Evolutionary conservation across 352 stramenopile genomes (phyloP).

Genomic region (Globisporangium mamillatum): DNA sequence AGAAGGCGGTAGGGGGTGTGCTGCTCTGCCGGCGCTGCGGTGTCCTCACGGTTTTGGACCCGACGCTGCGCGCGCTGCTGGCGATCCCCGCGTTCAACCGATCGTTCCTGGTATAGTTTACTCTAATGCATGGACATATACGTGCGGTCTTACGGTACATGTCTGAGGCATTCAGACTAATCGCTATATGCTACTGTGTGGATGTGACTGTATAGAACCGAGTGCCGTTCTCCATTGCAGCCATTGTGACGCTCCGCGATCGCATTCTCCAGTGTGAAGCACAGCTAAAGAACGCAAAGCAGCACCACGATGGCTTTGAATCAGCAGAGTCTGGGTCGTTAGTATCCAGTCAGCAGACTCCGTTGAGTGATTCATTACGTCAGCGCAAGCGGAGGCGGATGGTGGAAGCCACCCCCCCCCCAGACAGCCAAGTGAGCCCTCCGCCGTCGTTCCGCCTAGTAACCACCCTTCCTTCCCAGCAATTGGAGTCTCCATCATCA

Average conservation of each 20-base stretch:
- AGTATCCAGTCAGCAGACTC: neutral
- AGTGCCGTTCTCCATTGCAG: conserved; percentile 7
- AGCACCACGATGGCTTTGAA: neutral
- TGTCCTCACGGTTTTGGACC: conserved; percentile 26
- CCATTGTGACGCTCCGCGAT: conserved; percentile 6
- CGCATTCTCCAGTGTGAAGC: conserved; percentile 1
- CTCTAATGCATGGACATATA: neutral
- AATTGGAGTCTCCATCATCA: neutral
- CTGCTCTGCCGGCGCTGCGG: conserved; percentile 34
- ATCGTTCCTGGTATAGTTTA: conserved; percentile 19
- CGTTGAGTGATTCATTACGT: too few species aligned
- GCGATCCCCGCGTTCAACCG: conserved; percentile 23
- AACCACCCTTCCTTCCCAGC: neutral
- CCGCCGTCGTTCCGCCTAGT: neutral
- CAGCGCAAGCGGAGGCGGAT: conserved; percentile 7
- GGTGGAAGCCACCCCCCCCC: neutral
- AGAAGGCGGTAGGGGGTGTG: conserved; percentile 18
- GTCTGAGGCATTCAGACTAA: too few species aligned
- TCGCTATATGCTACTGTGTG: neutral
- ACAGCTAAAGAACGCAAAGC: neutral
- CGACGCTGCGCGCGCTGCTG: conserved; percentile 20
- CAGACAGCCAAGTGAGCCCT: conserved; percentile 6
- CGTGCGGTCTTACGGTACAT: neutral
- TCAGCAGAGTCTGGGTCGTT: neutral
- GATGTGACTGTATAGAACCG: conserved; percentile 4